A percentile compares a stretch with the other conserved stretches of the same genome.
phyloP scores from a whole-genome alignment of 352 stramenopile genomes.

The Pythium inflatum region DNA sequence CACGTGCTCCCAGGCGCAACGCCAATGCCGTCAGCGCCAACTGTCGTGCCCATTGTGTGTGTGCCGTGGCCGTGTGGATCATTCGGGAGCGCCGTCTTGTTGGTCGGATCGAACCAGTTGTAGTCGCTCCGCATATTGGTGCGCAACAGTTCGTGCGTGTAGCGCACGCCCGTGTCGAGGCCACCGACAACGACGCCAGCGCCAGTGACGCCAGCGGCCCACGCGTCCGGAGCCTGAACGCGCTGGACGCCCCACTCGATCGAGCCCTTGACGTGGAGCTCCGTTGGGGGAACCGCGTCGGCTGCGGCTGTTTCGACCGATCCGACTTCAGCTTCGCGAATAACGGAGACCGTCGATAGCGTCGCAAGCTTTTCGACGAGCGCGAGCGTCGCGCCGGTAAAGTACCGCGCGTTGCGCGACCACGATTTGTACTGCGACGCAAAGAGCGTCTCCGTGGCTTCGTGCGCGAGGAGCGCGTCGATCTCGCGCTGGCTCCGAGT shows the following conservation, averaged over 20 bases:
- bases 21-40: constrained; percentile 31
- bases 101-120: constrained; percentile 37
- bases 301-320: neutral
- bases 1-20: constrained; percentile 34
- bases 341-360: constrained; percentile 7
- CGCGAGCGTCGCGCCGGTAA: constrained; percentile 23
- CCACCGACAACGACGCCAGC: constrained; percentile 33
- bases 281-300: neutral
- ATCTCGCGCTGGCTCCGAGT: constrained; percentile 27
- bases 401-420: constrained; percentile 23
- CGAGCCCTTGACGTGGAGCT: constrained; percentile 20
- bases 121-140: constrained; percentile 33
- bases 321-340: constrained; percentile 22
- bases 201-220: constrained; percentile 28
- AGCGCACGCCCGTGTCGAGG: constrained; percentile 36
- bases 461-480: constrained; percentile 17
- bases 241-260: constrained; percentile 31
- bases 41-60: constrained; percentile 33
- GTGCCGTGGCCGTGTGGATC: constrained; percentile 38
- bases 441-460: neutral
- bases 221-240: constrained; percentile 25
- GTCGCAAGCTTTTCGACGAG: constrained; percentile 26
- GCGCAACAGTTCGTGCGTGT: constrained; percentile 22
- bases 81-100: constrained; percentile 15
- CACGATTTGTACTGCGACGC: constrained; percentile 22